These are phyloP conservation scores for Bimuria novae-zelandiae DNA, from an alignment of 2,329 filamentous ascomycete species.

Conservation along the genomic window DNA sequence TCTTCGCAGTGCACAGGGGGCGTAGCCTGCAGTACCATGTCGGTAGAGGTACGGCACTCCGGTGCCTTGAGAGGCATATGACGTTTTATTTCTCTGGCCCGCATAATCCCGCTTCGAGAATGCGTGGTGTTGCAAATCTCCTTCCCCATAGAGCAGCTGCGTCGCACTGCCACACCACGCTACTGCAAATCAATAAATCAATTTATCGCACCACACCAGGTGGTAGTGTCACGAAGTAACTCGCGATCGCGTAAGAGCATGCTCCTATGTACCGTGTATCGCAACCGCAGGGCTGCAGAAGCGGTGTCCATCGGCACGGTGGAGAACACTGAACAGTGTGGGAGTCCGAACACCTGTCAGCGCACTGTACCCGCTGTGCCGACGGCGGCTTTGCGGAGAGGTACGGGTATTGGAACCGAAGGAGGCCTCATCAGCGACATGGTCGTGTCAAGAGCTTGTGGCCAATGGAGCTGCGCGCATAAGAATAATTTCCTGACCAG, in stretches of 20 bases:
- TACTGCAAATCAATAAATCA: too few relatives aligned
- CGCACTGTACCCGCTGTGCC: background rate
- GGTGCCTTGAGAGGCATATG: too few relatives aligned
- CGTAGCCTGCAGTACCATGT: too few relatives aligned
- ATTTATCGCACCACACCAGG: background rate
- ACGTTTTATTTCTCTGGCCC: too few relatives aligned
- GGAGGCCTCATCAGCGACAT: background rate
- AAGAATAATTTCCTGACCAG: conserved; percentile 7
- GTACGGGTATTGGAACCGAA: background rate
- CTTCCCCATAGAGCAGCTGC: too few relatives aligned
- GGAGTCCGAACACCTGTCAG: conserved; percentile 1
- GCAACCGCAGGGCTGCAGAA: background rate
- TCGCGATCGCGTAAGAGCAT: background rate
- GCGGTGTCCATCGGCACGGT: background rate
- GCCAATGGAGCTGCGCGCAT: conserved; percentile 10
- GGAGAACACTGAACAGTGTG: too few relatives aligned
- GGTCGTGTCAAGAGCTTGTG: conserved; percentile 2
- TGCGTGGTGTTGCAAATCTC: too few relatives aligned
- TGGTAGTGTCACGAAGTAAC: background rate
- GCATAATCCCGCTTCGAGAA: too few relatives aligned
- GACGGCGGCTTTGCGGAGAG: background rate
- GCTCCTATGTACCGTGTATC: too few relatives aligned
- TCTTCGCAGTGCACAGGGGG: too few relatives aligned
- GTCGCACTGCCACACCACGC: too few relatives aligned
- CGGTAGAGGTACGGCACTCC: too few relatives aligned